Evolutionary conservation across 495 filamentous ascomycete species (phyloP).

Genomic region (Aspergillus taichungensis): DNA sequence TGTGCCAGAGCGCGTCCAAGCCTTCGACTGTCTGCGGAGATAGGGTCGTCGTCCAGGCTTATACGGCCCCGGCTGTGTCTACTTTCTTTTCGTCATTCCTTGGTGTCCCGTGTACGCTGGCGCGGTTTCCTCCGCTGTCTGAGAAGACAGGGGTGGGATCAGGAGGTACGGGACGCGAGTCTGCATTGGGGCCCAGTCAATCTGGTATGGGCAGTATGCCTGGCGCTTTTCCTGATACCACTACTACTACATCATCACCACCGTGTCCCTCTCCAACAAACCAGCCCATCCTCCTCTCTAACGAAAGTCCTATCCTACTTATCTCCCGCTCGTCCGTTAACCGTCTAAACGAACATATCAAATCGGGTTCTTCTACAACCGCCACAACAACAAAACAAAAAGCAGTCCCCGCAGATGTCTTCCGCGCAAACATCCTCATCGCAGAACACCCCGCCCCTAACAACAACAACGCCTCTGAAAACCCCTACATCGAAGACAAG

Average conservation of each 20-base stretch:
- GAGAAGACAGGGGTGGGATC: constrained; percentile 17
- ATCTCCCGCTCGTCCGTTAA: constrained; percentile 76
- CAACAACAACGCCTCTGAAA: constrained; percentile 28
- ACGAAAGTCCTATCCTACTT: constrained; percentile 84
- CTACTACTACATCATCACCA: constrained; percentile 28
- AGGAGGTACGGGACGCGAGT: too few species aligned
- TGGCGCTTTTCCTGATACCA: constrained; percentile 48
- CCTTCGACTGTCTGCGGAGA: constrained; percentile 74
- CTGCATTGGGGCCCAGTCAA: too few species aligned
- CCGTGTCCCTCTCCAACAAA: constrained; percentile 14
- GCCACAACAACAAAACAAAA: constrained; percentile 13
- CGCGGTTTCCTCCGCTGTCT: constrained; percentile 60
- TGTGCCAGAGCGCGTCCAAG: constrained; percentile 24
- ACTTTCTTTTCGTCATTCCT: constrained; percentile 65
- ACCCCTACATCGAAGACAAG: constrained; percentile 47
- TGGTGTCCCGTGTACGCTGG: constrained; percentile 69
- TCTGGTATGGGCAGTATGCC: constrained; percentile 40
- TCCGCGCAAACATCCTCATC: constrained; percentile 80
- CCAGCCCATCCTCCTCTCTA: constrained; percentile 65
- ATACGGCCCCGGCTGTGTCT: constrained; percentile 53
- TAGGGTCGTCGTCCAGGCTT: constrained; percentile 56
- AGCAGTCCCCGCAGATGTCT: constrained; percentile 61
- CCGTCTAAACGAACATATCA: constrained; percentile 62
- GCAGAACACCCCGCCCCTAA: constrained; percentile 34
- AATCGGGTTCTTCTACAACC: constrained; percentile 31